These are phyloP conservation scores for Ogataea naganishii DNA, from an alignment of 805 yeast species.

Conservation along the genomic window DNA sequence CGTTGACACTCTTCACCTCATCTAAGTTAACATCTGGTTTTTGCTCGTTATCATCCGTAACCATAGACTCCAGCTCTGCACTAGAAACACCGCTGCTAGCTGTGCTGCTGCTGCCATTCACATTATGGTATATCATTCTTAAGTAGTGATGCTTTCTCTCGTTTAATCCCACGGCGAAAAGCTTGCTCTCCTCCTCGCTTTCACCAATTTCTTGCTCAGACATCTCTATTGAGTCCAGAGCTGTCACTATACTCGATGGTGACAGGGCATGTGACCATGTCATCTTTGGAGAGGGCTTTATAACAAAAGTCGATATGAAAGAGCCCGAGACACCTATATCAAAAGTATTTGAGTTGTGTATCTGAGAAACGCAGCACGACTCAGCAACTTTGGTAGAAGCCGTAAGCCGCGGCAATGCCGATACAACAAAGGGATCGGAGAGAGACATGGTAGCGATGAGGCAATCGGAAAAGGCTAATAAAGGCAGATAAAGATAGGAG, in stretches of 20 bases:
- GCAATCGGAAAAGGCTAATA: background rate
- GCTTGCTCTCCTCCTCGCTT: conserved; percentile 10
- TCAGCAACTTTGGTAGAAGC: conserved; percentile 12
- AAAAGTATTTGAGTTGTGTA: conserved; percentile 24
- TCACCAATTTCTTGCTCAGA: conserved; percentile 4
- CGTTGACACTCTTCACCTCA: conserved; percentile 23
- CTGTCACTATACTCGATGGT: conserved; percentile 34
- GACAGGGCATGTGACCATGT: conserved; percentile 47
- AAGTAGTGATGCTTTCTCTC: conserved; percentile 25
- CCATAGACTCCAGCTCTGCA: conserved; percentile 13
- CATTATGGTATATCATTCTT: conserved; percentile 14
- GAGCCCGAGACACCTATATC: conserved; percentile 50
- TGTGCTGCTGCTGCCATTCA: conserved; percentile 3
- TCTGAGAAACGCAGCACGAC: conserved; percentile 17
- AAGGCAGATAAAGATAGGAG: background rate
- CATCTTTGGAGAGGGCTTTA: conserved; percentile 49
- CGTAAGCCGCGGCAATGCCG: conserved; percentile 23
- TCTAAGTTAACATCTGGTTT: conserved; percentile 18
- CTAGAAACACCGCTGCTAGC: conserved; percentile 22
- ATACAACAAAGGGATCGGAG: conserved; percentile 23
- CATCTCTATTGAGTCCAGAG: conserved; percentile 28
- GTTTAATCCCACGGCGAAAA: conserved; percentile 25
- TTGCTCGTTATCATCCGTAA: conserved; percentile 20
- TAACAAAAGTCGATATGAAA: conserved; percentile 39
- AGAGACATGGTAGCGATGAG: conserved; percentile 8